Conservation (phyloP, 2,329 filamentous ascomycete genomes). For the Nemania serpens region DNA sequence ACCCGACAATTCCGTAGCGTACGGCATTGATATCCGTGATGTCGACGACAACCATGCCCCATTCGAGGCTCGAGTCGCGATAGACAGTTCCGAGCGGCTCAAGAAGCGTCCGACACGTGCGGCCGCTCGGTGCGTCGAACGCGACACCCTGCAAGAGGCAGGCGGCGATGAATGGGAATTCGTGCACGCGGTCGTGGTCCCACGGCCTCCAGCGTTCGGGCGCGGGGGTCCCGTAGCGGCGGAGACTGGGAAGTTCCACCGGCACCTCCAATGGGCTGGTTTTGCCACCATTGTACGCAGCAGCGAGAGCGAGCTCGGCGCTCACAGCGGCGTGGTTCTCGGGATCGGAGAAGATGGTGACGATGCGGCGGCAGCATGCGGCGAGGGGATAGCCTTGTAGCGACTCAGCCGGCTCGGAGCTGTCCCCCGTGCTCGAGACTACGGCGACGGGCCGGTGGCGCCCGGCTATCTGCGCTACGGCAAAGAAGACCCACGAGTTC, state of each 20-base stretch:
- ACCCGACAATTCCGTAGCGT: conserved; percentile 32
- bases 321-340: conserved; percentile 25
- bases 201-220: conserved; percentile 19
- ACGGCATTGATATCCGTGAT: conserved; percentile 28
- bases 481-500: conserved; percentile 30
- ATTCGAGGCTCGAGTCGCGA: conserved; percentile 29
- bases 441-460: conserved; percentile 24
- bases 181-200: conserved; percentile 23
- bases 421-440: conserved; percentile 23
- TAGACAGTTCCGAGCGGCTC: conserved; percentile 32
- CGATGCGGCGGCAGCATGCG: conserved; percentile 25
- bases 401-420: conserved; percentile 11
- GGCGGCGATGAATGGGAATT: conserved; percentile 30
- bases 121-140: conserved; percentile 14
- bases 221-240: not conserved
- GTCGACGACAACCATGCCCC: conserved; percentile 33
- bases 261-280: not conserved
- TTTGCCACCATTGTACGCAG: conserved; percentile 15
- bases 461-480: conserved; percentile 22
- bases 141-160: conserved; percentile 29
- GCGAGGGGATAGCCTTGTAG: conserved; percentile 27
- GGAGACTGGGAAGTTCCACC: not conserved
- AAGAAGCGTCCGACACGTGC: conserved; percentile 2
- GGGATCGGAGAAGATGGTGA: conserved; percentile 29
- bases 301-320: conserved; percentile 27